Percentiles rank a stretch among this genome's conserved stretches.
Conservation (phyloP, 2,329 filamentous ascomycete genomes). For the Phyllosticta paracitricarpa region DNA sequence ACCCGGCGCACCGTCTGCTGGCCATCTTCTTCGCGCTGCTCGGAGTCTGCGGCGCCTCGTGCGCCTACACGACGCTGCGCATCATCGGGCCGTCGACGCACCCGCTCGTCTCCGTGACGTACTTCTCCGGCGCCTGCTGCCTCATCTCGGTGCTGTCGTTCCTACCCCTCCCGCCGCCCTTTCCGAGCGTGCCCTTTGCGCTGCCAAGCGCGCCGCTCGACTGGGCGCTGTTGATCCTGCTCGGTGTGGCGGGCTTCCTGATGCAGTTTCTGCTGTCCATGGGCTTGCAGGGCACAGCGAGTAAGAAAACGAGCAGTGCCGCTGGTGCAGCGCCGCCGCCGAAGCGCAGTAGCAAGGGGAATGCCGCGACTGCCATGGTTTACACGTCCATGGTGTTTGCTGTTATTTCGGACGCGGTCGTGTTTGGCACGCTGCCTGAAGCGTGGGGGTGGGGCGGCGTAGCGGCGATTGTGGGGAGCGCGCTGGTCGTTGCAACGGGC, state of each 20-base stretch:
- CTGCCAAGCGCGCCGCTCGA: slow-evolving; percentile 45
- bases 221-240: slow-evolving; percentile 57
- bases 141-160: slow-evolving; percentile 57
- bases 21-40: slow-evolving; percentile 65
- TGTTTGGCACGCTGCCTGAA: slow-evolving; percentile 52
- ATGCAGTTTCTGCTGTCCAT: slow-evolving; percentile 81
- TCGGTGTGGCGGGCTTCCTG: slow-evolving; percentile 66
- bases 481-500: slow-evolving; percentile 48
- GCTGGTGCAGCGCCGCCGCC: slow-evolving; percentile 24
- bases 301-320: background rate
- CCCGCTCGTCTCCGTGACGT: slow-evolving; percentile 75
- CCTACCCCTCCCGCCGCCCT: slow-evolving; percentile 38
- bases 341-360: slow-evolving; percentile 36
- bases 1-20: slow-evolving; percentile 53
- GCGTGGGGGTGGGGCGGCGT: slow-evolving; percentile 51
- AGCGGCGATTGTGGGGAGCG: slow-evolving; percentile 53
- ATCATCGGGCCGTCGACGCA: slow-evolving; percentile 73
- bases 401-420: slow-evolving; percentile 50
- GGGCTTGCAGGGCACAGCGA: slow-evolving; percentile 45
- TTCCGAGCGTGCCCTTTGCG: slow-evolving; percentile 50
- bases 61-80: slow-evolving; percentile 65
- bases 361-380: slow-evolving; percentile 51
- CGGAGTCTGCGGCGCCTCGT: slow-evolving; percentile 66
- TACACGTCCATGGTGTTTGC: slow-evolving; percentile 65
- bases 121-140: slow-evolving; percentile 64